phyloP scores from a whole-genome alignment of 768 basidiomycete genomes.

The Trametes coccinea region DNA sequence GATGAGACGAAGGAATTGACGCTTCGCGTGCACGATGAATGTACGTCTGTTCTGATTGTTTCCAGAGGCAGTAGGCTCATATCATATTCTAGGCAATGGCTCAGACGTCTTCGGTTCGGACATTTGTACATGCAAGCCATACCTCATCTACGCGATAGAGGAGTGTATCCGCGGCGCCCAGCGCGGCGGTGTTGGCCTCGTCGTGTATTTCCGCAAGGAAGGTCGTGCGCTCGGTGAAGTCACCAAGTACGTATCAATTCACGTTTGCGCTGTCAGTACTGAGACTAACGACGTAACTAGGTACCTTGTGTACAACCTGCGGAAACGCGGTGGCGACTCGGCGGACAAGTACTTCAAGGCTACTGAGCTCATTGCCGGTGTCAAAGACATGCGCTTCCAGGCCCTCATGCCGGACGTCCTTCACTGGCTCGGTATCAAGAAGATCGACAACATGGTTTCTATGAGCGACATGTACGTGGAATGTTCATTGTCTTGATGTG shows the following conservation, averaged over 20 bases:
- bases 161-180: conserved; percentile 87
- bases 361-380: conserved; percentile 91
- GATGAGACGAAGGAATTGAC: conserved; percentile 82
- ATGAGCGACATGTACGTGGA: conserved; percentile 78
- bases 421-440: conserved; percentile 91
- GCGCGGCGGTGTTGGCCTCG: conserved; percentile 86
- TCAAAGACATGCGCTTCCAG: conserved; percentile 95
- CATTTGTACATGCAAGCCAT: conserved; percentile 92
- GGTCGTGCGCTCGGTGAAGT: conserved; percentile 93
- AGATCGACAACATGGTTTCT: conserved; percentile 86
- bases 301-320: conserved; percentile 94
- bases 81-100: conserved; percentile 64
- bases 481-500: neutral
- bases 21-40: conserved; percentile 92
- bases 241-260: conserved; percentile 59
- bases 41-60: conserved; percentile 41
- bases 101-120: conserved; percentile 96
- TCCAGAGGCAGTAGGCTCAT: neutral
- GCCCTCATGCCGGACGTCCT: conserved; percentile 95
- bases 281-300: conserved; percentile 35
- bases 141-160: conserved; percentile 89
- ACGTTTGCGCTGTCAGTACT: neutral
- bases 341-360: conserved; percentile 94
- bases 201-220: conserved; percentile 94
- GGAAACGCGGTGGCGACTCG: conserved; percentile 91